These are phyloP conservation scores for Baeospora myosura DNA, from an alignment of 1,284 basidiomycete species.

Conservation along the genomic window DNA sequence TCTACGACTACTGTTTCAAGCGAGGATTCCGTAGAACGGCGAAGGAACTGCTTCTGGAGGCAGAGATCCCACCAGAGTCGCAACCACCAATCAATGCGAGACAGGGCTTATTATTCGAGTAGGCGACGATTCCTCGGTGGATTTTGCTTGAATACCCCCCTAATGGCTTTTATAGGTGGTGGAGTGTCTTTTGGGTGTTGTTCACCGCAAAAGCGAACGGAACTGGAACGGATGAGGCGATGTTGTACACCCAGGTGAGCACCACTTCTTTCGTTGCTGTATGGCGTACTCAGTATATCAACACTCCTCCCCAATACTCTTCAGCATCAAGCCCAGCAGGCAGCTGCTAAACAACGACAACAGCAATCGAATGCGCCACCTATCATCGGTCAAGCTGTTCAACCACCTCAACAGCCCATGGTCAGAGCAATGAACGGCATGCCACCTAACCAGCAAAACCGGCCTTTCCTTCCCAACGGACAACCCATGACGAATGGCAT, in stretches of 20 bases:
- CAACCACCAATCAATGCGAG: conserved; percentile 71
- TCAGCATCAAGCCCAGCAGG: conserved; percentile 24
- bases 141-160: conserved; percentile 6
- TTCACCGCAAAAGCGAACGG: conserved; percentile 70
- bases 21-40: conserved; percentile 69
- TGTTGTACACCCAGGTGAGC: conserved; percentile 62
- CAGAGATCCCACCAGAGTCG: conserved; percentile 51
- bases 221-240: conserved; percentile 55
- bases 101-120: conserved; percentile 78
- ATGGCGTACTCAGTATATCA: too few relatives aligned
- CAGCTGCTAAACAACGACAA: conserved; percentile 16
- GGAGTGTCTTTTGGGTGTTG: conserved; percentile 80
- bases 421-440: too few relatives aligned
- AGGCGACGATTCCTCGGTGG: conserved; percentile 23
- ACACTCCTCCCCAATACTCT: conserved; percentile 6
- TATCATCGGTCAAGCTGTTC: conserved; percentile 7
- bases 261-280: conserved; percentile 5
- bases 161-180: conserved; percentile 50
- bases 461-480: conserved; percentile 20
- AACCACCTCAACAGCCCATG: conserved; percentile 11
- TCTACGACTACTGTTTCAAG: conserved; percentile 74
- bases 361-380: conserved; percentile 15
- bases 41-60: conserved; percentile 53
- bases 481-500: conserved; percentile 28
- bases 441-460: conserved; percentile 17